These are phyloP conservation scores for Lagenaria siceraria DNA, from an alignment of 306 rosid genomes.

Conservation along the genomic window DNA sequence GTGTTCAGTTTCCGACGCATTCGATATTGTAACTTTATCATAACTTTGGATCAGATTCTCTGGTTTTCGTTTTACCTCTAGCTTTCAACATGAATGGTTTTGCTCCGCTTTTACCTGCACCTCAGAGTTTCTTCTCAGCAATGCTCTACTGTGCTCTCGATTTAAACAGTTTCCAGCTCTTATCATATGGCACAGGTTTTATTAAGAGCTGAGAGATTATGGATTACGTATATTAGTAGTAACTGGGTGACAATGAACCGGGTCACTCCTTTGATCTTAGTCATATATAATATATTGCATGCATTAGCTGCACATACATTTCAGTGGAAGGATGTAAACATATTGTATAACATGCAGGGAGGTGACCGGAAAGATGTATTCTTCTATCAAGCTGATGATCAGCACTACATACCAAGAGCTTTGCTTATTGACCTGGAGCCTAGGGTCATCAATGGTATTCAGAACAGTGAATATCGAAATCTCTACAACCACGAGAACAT, in stretches of 20 bases:
- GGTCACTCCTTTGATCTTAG: background rate
- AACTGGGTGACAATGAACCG: background rate
- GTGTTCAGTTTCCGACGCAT: background rate
- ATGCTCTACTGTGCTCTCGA: background rate
- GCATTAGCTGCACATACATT: background rate
- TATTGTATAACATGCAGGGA: constrained; percentile 48
- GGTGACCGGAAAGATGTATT: constrained; percentile 95
- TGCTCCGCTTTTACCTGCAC: background rate
- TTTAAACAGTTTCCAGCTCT: background rate
- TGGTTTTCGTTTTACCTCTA: background rate
- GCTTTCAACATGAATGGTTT: background rate
- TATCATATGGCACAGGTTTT: background rate
- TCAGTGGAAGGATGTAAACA: background rate
- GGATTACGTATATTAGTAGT: background rate
- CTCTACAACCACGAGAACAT: constrained; percentile 92
- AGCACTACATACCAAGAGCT: constrained; percentile 94
- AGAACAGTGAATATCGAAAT: constrained; percentile 83
- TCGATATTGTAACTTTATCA: background rate
- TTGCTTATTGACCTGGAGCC: constrained; percentile 92
- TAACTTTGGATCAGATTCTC: background rate
- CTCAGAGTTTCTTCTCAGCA: background rate
- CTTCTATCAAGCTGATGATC: constrained; percentile 98
- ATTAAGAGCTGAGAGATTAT: background rate
- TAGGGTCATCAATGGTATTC: constrained; percentile 89
- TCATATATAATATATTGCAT: background rate